Conservation (phyloP, 257 asterid species). For the Fraxinus cuspidata region DNA sequence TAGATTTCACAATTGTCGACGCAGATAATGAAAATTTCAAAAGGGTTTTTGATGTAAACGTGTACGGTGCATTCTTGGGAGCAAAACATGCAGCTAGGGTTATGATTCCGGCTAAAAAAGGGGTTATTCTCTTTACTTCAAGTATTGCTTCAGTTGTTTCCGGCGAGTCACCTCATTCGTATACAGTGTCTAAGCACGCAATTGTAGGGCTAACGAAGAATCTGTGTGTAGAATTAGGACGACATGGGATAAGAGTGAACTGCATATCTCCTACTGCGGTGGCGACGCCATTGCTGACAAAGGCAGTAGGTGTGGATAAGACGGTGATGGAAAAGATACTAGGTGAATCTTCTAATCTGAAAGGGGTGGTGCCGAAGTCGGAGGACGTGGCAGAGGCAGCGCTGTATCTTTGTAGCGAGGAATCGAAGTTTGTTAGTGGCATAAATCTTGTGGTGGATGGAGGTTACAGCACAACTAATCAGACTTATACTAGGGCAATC, state of each 20-base stretch:
- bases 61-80: slow-evolving; percentile 62
- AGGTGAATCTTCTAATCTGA: slow-evolving; percentile 54
- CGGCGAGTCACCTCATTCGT: slow-evolving; percentile 69
- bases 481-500: slow-evolving; percentile 42
- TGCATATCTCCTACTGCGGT: slow-evolving; percentile 77
- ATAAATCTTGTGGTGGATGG: slow-evolving; percentile 74
- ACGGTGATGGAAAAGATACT: slow-evolving; percentile 52
- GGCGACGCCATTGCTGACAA: slow-evolving; percentile 59
- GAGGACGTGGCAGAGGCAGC: slow-evolving; percentile 93
- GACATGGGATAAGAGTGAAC: slow-evolving; percentile 66
- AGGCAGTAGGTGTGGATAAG: slow-evolving; percentile 48
- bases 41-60: slow-evolving; percentile 67
- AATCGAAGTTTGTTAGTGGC: slow-evolving; percentile 65
- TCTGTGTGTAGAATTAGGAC: slow-evolving; percentile 70
- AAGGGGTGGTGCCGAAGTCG: slow-evolving; percentile 56
- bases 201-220: slow-evolving; percentile 70
- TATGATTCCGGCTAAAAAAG: slow-evolving; percentile 71
- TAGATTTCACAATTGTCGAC: slow-evolving; percentile 49
- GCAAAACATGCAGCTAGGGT: slow-evolving; percentile 74
- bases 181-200: slow-evolving; percentile 68
- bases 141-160: slow-evolving; percentile 54
- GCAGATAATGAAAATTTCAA: slow-evolving; percentile 58
- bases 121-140: slow-evolving; percentile 59
- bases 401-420: slow-evolving; percentile 61
- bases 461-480: slow-evolving; percentile 71